Percentiles rank a stretch among this genome's conserved stretches.
These are phyloP conservation scores for Polyporus tsugae DNA, from an alignment of 1,284 basidiomycete genomes.

Conservation along the genomic window DNA sequence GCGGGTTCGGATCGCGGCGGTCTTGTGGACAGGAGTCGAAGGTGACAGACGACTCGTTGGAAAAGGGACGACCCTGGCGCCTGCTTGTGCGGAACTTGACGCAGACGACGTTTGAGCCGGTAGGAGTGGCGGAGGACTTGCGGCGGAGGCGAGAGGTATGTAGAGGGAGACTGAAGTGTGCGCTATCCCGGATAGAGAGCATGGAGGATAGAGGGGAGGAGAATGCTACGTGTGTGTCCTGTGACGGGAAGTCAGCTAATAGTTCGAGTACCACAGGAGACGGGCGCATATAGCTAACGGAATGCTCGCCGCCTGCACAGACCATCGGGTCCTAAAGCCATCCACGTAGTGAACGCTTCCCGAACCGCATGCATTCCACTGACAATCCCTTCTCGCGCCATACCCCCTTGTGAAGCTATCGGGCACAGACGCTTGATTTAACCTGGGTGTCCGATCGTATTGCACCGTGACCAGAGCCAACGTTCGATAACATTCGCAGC, in stretches of 20 bases:
- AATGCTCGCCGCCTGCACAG: neutral
- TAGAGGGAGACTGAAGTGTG: conserved; percentile 20
- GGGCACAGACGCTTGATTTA: too few species aligned
- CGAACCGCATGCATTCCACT: too few species aligned
- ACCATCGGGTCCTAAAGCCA: neutral
- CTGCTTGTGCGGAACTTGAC: conserved; percentile 21
- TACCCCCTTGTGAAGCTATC: too few species aligned
- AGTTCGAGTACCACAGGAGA: neutral
- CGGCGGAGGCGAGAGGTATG: conserved; percentile 22
- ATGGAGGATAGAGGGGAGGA: conserved; percentile 23
- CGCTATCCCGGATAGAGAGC: conserved; percentile 27
- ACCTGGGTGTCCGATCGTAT: too few species aligned
- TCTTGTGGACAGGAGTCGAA: conserved; percentile 13
- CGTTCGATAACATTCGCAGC: too few species aligned
- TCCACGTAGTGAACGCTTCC: neutral
- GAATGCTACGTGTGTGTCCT: conserved; percentile 27
- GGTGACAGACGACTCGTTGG: conserved; percentile 12
- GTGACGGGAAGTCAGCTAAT: neutral
- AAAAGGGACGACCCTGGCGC: conserved; percentile 20
- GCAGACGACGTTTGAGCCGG: conserved; percentile 23
- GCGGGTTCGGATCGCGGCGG: neutral
- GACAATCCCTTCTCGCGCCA: too few species aligned
- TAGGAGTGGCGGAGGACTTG: conserved; percentile 1
- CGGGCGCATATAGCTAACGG: neutral
- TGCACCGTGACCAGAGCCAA: too few species aligned